These are phyloP conservation scores for Aspergillus diversus DNA, from an alignment of 495 filamentous ascomycete genomes.

Conservation along the genomic window DNA sequence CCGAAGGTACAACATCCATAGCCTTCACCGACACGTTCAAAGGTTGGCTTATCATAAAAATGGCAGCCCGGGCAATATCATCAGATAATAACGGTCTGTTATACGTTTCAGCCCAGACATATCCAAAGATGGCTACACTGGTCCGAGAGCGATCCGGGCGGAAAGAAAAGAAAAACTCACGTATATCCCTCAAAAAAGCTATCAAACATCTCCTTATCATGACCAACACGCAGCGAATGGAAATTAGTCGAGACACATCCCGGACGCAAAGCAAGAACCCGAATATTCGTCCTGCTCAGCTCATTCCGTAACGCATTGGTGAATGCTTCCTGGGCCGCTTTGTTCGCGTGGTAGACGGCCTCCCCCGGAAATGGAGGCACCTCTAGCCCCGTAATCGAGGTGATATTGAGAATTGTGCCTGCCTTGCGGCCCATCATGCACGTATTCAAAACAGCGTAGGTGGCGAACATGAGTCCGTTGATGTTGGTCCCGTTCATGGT, in stretches of 20 bases:
- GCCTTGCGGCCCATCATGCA: constrained; percentile 30
- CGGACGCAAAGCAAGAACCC: constrained; percentile 40
- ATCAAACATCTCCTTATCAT: constrained; percentile 35
- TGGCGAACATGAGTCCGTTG: constrained; percentile 36
- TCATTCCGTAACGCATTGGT: constrained; percentile 43
- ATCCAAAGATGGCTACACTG: not conserved
- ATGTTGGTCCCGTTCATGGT: constrained; percentile 42
- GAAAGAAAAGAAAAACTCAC: not conserved
- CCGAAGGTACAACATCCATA: constrained; percentile 7
- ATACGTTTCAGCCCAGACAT: not conserved
- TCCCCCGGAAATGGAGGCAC: constrained; percentile 41
- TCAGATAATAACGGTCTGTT: not conserved
- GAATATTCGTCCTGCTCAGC: constrained; percentile 36
- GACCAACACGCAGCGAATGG: constrained; percentile 38
- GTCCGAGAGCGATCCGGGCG: not conserved
- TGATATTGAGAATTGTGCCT: constrained; percentile 44
- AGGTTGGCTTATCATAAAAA: constrained; percentile 6
- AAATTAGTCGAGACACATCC: constrained; percentile 44
- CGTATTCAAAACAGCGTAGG: constrained; percentile 37
- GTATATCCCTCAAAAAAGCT: constrained; percentile 33
- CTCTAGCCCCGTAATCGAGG: constrained; percentile 40
- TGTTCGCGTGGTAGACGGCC: constrained; percentile 44
- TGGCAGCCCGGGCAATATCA: not conserved
- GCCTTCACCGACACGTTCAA: constrained; percentile 13
- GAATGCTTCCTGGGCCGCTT: constrained; percentile 43